Evolutionary conservation across 148 eudicot species (phyloP), one percentile per base, ranked within the genome.

Genomic region (Hydrangea macrophylla): DNA sequence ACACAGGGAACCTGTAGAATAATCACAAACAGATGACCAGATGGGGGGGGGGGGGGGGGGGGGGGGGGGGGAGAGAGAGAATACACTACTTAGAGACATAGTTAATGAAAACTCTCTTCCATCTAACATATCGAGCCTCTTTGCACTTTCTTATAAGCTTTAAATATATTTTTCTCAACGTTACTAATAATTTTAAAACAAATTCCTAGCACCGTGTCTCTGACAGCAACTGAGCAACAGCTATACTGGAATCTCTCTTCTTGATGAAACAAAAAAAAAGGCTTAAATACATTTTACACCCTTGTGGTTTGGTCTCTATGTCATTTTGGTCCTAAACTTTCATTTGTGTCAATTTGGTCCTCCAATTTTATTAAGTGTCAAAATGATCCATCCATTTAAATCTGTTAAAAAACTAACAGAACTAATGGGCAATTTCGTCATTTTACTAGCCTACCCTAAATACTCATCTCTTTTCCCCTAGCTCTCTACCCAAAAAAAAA

Each of bases 1-100:
- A 94, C 97, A 79, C 90, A 85, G 56, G 98, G 98, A 74, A 90
- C 97, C 98, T 93, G 86, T 59, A 59, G 35, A 31, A 67, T 54
- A 32, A 9, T 27, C 44, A 62, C 7, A 56, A 20, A 48, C 42
- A 31, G 5, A 50, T 24, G 25, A 66, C 39, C 60, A 22, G 18
- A 44, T 48, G 23, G 24, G 45, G 26, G 54, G 12, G 31, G n/a
- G 17, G 18, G 18, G 11, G 56, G 22, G 1, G 31, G 22, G 20
- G 7, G 30, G 13, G 28, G 58, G 60, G 31, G 10, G 20, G 18
- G 42, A 5, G 33, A 63, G 36, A 39, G 30, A 22, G 18, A 55
- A n/a, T 18, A 28, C 40, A 45, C 24, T 6, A 1, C 28, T 30
- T 64, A 44, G 56, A 55, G 32, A 22, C 44, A 30, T 37, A 72